Evolutionary conservation across 306 rosid genomes (phyloP).

Genomic region (Acacia confusa): DNA sequence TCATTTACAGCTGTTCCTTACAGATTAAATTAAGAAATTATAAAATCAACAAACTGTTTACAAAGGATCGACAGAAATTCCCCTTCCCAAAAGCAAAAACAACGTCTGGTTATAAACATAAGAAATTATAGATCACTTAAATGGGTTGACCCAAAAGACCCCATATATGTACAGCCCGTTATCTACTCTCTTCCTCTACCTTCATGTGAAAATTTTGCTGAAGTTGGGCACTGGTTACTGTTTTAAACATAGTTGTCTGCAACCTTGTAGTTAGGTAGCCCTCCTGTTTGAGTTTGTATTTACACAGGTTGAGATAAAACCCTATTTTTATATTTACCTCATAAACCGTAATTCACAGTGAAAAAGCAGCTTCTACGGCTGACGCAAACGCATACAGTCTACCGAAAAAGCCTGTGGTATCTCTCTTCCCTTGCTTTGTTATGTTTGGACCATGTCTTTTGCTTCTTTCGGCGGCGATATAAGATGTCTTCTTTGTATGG

Average conservation of each 20-base stretch:
- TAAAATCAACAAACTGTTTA: not conserved
- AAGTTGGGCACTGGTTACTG: constrained; percentile 2
- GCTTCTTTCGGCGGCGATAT: constrained; percentile 57
- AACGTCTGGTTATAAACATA: too few species aligned
- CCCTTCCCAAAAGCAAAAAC: too few species aligned
- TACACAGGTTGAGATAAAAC: too few species aligned
- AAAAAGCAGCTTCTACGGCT: too few species aligned
- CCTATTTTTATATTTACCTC: too few species aligned
- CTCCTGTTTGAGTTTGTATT: too few species aligned
- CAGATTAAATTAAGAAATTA: too few species aligned
- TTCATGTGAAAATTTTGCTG: constrained; percentile 30
- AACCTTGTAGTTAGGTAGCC: constrained; percentile 14
- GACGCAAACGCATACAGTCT: too few species aligned
- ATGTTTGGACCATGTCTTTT: constrained; percentile 28
- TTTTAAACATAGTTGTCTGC: not conserved
- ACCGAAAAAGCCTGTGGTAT: constrained; percentile 59
- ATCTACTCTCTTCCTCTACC: constrained; percentile 20
- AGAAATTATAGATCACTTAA: too few species aligned
- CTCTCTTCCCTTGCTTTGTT: constrained; percentile 54
- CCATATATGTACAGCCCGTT: constrained; percentile 23
- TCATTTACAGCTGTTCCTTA: not conserved
- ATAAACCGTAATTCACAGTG: too few species aligned
- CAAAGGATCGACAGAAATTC: constrained; percentile 39
- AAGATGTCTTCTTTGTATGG: constrained; percentile 81
- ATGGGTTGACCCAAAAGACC: constrained; percentile 24